A percentile compares a stretch with the other conserved stretches of the same genome.
These are phyloP conservation scores for Camelina neglecta DNA, from an alignment of 345 rosid genomes.

Conservation along the genomic window DNA sequence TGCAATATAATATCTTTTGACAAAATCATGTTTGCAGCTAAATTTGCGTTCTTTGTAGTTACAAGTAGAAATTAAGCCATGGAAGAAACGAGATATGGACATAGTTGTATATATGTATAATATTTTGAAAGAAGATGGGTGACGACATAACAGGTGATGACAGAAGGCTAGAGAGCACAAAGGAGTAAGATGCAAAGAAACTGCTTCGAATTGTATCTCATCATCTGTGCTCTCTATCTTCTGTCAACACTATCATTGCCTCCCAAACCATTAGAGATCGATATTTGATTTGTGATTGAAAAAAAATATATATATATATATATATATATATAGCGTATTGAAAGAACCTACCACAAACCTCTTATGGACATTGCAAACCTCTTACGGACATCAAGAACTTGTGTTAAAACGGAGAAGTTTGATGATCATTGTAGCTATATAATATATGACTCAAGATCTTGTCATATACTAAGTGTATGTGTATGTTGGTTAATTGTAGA, in stretches of 20 bases:
- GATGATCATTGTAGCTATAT: not conserved
- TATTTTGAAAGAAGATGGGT: not conserved
- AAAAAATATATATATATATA: not conserved
- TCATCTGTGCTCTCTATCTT: slow-evolving; percentile 94
- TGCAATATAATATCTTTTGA: not conserved
- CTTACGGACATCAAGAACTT: not conserved
- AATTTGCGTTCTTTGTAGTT: slow-evolving; percentile 8
- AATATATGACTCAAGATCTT: not conserved
- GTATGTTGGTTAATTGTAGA: not conserved
- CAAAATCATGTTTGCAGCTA: not conserved
- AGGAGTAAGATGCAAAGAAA: slow-evolving; percentile 58
- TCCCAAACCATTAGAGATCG: not conserved
- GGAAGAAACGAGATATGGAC: too few species aligned
- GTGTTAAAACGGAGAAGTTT: not conserved
- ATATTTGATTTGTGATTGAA: not conserved
- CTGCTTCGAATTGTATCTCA: slow-evolving; percentile 31
- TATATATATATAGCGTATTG: not conserved
- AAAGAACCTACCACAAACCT: not conserved
- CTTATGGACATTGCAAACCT: not conserved
- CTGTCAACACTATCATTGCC: slow-evolving; percentile 69
- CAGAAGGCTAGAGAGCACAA: slow-evolving; percentile 86
- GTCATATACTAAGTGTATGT: not conserved
- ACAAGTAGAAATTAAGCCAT: not conserved
- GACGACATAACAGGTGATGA: slow-evolving; percentile 60
- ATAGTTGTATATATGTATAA: not conserved